Conservation (phyloP, 257 asterid genomes). For the Osmanthus fragrans region DNA sequence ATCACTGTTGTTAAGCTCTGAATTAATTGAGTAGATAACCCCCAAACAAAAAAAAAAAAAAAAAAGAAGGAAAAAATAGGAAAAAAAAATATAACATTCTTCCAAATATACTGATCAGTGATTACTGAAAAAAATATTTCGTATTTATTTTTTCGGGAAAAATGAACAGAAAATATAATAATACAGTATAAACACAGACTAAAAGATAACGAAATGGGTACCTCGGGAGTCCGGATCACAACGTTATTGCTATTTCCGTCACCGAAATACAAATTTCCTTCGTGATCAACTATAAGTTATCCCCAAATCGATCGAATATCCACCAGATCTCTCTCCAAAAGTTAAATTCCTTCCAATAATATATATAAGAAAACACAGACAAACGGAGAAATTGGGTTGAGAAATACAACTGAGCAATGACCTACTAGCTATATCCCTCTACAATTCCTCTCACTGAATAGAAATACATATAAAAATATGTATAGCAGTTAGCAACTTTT, state of each 20-base stretch:
- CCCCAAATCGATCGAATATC: conserved; percentile 18
- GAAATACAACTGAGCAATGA: conserved; percentile 22
- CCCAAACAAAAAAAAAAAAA: neutral
- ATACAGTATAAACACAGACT: neutral
- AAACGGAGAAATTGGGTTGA: conserved; percentile 9
- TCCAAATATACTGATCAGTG: neutral
- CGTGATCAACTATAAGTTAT: conserved; percentile 4
- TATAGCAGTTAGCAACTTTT: conserved; percentile 39
- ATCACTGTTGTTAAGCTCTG: neutral
- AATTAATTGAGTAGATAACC: neutral
- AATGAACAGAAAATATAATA: neutral
- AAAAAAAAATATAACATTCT: neutral
- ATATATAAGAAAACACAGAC: neutral
- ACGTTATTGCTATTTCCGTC: conserved; percentile 9
- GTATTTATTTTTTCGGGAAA: neutral
- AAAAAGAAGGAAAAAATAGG: neutral
- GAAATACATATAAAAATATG: conserved; percentile 15
- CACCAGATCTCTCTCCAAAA: conserved; percentile 29
- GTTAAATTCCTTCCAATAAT: neutral
- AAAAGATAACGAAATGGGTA: conserved; percentile 20
- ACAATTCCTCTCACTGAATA: conserved; percentile 5
- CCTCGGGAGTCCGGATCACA: conserved; percentile 37
- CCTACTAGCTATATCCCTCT: conserved; percentile 23
- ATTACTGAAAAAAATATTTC: neutral
- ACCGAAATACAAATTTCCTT: neutral